phyloP scores from a whole-genome alignment of 78 protist genomes.

The Andalucia godoyi region DNA sequence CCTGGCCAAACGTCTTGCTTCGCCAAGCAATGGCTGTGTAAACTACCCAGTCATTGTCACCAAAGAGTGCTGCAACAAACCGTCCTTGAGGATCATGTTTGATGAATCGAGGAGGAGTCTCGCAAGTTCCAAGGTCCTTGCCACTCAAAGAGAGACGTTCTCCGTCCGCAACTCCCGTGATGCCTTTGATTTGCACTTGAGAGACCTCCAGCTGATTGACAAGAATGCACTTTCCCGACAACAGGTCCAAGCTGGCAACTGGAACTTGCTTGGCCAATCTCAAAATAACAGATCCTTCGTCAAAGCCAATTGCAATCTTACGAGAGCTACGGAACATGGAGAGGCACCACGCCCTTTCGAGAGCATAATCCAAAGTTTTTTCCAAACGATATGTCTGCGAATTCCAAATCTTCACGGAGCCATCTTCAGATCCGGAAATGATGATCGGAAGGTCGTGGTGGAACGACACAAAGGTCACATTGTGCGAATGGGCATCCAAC shows the following conservation, averaged over 20 bases:
- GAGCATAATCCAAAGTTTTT: slow-evolving; percentile 74
- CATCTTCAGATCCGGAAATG: slow-evolving; percentile 83
- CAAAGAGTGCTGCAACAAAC: slow-evolving; percentile 82
- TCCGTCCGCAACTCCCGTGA: slow-evolving; percentile 51
- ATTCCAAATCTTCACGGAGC: slow-evolving; percentile 7
- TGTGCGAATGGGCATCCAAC: slow-evolving; percentile 82
- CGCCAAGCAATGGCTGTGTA: slow-evolving; percentile 89
- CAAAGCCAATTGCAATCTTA: slow-evolving; percentile 66
- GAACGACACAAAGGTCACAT: slow-evolving; percentile 72
- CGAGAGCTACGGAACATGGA: slow-evolving; percentile 38
- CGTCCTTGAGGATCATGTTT: slow-evolving; percentile 82
- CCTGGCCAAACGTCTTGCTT: slow-evolving; percentile 83
- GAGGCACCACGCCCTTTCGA: slow-evolving; percentile 92
- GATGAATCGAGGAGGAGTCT: slow-evolving; percentile 64
- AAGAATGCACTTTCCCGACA: slow-evolving; percentile 76
- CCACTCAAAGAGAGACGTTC: slow-evolving; percentile 48
- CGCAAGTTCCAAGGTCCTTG: slow-evolving; percentile 88
- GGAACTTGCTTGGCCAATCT: slow-evolving; percentile 93
- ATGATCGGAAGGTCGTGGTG: slow-evolving; percentile 96
- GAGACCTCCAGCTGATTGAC: neutral
- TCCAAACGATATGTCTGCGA: slow-evolving; percentile 69
- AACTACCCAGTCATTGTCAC: slow-evolving; percentile 94
- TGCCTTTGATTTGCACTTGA: neutral
- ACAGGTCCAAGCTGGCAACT: slow-evolving; percentile 77
- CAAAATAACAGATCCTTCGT: slow-evolving; percentile 83